Base-by-base conservation (phyloP, 805 yeast genomes). In the Huiozyma naganishii region DNA sequence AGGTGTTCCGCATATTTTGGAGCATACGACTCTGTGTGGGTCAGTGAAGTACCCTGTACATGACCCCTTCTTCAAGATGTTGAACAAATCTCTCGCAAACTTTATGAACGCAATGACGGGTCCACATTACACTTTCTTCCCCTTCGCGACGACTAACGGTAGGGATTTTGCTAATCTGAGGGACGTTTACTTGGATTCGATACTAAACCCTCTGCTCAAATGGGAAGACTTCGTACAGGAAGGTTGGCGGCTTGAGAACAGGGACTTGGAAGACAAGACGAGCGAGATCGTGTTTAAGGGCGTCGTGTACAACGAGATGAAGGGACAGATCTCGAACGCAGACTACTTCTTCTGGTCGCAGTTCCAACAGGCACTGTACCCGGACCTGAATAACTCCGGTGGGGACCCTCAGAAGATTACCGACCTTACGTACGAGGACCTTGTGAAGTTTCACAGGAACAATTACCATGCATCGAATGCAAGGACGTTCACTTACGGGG, bases 51-150 rank as follows among this genome's bases (percentile, higher is more conserved):
- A 78, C 61, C 97, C 97, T 2, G 96, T 92, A 1, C 71, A 97
- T 52, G 98, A 92, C 64, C 98, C 98, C 1, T 92, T 92, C 63
- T 92, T 92, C 74, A 90, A 90, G 61, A 92, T 92, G 98, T 70
- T 90, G 46, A 90, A 88, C 61, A 68, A 97, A 50, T 87, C 97
- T n/a, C 67, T 92, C 55, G 80, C 96, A 32, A 92, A 87, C 61
- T 92, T 88, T 64, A 92, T 92, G 98, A 92, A 92, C 61, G 98
- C 98, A 7, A 86, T 92, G 96, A 92, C 98, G 0, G 98, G 95
- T 23, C 89, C 84, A 53, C 97, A 92, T 64, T 89, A 88, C 58
- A 92, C 98, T 0, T 89, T 79, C 62, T 92, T 84, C 55, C 98
- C 98, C 5, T 92, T 92, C 69, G 84, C 97, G 29, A 92, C 98